Percentiles rank a stretch among this genome's conserved stretches.
Conservation (phyloP, 805 yeast species). For the Teunomyces pallodes region DNA sequence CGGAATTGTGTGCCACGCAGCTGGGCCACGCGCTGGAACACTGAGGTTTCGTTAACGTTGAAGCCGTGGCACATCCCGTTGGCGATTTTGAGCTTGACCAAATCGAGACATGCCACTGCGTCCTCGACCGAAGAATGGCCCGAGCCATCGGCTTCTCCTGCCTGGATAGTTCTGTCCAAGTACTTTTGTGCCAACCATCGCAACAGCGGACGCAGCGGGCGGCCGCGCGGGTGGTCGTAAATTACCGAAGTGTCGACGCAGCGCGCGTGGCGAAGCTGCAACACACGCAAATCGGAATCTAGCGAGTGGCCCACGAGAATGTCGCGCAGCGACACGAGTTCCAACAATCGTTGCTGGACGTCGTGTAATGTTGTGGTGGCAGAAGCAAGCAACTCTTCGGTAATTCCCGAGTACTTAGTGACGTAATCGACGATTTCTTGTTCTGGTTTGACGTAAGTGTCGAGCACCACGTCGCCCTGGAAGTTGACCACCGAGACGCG, state of each 20-base stretch:
- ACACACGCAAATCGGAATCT: constrained; percentile 73
- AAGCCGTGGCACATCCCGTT: constrained; percentile 68
- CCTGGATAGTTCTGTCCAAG: constrained; percentile 62
- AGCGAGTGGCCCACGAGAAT: constrained; percentile 86
- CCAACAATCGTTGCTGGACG: constrained; percentile 57
- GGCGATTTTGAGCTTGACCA: constrained; percentile 64
- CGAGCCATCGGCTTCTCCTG: constrained; percentile 51
- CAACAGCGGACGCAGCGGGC: constrained; percentile 76
- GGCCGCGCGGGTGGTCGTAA: constrained; percentile 80
- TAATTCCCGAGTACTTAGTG: constrained; percentile 85
- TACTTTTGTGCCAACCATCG: constrained; percentile 62
- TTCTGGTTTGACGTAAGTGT: constrained; percentile 74
- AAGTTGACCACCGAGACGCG: constrained; percentile 73
- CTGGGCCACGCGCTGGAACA: constrained; percentile 10
- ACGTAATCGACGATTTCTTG: constrained; percentile 75
- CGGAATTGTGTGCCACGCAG: constrained; percentile 8
- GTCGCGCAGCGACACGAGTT: constrained; percentile 53
- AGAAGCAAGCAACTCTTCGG: constrained; percentile 58
- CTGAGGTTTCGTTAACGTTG: constrained; percentile 23
- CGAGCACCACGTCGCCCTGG: constrained; percentile 59
- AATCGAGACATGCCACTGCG: constrained; percentile 73
- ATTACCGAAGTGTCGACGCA: constrained; percentile 79
- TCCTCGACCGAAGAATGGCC: constrained; percentile 87
- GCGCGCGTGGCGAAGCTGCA: constrained; percentile 67
- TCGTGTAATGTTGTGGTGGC: constrained; percentile 67